Evolutionary conservation across 2,329 filamentous ascomycete genomes (phyloP).

Genomic region (Rosellinia necatrix): DNA sequence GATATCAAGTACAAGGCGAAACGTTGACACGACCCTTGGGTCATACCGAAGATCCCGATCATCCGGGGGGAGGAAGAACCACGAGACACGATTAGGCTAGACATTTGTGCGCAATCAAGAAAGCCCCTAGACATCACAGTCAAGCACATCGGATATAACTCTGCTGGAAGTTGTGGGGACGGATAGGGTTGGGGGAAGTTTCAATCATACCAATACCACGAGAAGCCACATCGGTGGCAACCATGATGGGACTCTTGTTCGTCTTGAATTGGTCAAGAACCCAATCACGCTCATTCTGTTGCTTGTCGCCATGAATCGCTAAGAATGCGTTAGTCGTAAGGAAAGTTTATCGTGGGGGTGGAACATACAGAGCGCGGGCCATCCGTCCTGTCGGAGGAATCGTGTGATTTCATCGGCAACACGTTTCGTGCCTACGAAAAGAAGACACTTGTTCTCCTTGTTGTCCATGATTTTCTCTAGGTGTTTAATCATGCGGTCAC

Average conservation of each 20-base stretch:
- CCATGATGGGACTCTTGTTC: constrained; percentile 99
- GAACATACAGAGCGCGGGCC: constrained; percentile 90
- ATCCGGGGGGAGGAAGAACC: constrained; percentile 78
- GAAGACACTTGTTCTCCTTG: constrained; percentile 91
- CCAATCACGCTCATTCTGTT: constrained; percentile 99
- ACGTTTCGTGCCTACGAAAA: constrained; percentile 93
- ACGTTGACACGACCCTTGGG: constrained; percentile 73
- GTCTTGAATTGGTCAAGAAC: constrained; percentile 99
- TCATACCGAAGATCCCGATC: constrained; percentile 83
- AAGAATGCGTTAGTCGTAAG: constrained; percentile 47
- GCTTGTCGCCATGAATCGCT: constrained; percentile 99
- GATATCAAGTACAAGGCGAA: constrained; percentile 71
- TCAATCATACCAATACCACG: constrained; percentile 98
- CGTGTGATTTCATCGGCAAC: constrained; percentile 97
- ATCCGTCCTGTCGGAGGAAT: constrained; percentile 96
- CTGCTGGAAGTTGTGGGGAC: constrained; percentile 61
- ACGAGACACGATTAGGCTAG: constrained; percentile 83
- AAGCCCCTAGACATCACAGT: constrained; percentile 89
- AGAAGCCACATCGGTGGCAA: constrained; percentile 98
- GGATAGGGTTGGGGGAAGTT: constrained; percentile 60
- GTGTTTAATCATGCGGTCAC: constrained; percentile 95
- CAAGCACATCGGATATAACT: constrained; percentile 72
- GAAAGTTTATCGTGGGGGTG: constrained; percentile 44
- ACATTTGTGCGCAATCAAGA: constrained; percentile 89
- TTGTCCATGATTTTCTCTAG: constrained; percentile 98